Conservation (phyloP, 371 early-diverging fungal genomes). For the Mortierella sp. region DNA sequence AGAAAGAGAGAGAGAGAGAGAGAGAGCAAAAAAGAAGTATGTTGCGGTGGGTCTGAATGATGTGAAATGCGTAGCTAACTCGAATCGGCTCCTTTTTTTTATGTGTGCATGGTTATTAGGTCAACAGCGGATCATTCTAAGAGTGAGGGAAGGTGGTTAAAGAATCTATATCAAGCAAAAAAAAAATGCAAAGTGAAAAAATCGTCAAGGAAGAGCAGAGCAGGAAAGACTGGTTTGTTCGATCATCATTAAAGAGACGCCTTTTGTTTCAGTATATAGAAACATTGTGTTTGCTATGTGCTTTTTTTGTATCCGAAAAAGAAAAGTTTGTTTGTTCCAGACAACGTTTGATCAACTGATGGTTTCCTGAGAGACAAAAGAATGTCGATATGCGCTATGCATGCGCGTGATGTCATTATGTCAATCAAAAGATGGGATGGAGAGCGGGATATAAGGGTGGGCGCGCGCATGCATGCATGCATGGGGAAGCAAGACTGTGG, state of each 20-base stretch:
- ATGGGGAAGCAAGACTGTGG: neutral
- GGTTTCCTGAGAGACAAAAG: no score
- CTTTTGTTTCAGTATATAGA: no score
- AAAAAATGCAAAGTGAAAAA: neutral
- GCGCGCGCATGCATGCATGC: neutral
- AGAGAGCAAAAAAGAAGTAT: slow-evolving; percentile 52
- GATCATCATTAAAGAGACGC: no score
- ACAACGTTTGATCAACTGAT: no score
- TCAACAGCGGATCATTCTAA: slow-evolving; percentile 44
- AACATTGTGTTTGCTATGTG: no score
- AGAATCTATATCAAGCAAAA: neutral
- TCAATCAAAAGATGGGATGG: neutral
- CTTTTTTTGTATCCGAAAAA: no score
- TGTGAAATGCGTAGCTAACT: neutral
- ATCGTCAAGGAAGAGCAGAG: neutral
- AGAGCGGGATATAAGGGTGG: neutral
- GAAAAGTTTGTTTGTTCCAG: no score
- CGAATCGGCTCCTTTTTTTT: neutral
- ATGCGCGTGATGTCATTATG: neutral
- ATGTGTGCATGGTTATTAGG: slow-evolving; percentile 16
- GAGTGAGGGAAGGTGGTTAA: neutral
- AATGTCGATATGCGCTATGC: no score
- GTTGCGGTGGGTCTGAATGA: no score
- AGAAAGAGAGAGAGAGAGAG: slow-evolving; percentile 60
- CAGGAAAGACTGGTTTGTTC: neutral